Conservation (phyloP, 78 protist genomes). For the Blattamonas nauphoetae region DNA sequence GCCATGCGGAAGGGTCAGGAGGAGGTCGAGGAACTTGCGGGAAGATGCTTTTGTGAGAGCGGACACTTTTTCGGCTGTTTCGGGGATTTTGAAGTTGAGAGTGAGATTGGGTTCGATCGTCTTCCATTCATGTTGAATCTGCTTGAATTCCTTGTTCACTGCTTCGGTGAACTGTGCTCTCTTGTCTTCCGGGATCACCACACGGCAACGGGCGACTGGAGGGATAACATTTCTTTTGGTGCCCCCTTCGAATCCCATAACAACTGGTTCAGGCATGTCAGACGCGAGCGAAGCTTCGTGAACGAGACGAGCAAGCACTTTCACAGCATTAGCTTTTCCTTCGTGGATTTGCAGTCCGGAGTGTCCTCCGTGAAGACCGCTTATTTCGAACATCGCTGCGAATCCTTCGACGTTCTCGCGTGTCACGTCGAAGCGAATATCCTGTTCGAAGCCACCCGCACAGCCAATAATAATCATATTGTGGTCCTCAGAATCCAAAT, state of each 20-base stretch:
- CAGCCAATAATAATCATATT: constrained; percentile 4
- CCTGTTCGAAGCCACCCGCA: constrained; percentile 21
- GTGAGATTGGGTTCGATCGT: too few species aligned
- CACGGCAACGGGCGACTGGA: background rate
- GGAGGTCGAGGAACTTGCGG: background rate
- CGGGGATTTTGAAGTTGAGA: background rate
- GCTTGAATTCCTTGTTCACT: too few species aligned
- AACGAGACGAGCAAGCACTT: background rate
- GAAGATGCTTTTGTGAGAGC: background rate
- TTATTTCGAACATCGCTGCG: background rate
- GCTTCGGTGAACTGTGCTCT: too few species aligned
- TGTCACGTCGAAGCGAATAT: background rate
- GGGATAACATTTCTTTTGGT: background rate
- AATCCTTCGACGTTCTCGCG: background rate
- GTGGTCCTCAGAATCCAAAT: constrained; percentile 27
- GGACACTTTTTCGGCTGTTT: background rate
- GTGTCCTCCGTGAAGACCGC: constrained; percentile 27
- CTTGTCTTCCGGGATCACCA: background rate
- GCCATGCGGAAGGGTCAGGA: constrained; percentile 20
- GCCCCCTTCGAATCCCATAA: background rate
- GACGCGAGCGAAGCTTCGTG: too few species aligned
- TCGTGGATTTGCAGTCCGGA: constrained; percentile 22
- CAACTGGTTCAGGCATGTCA: too few species aligned
- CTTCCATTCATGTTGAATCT: too few species aligned
- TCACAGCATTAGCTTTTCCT: background rate